These are phyloP conservation scores for Penicillium griseofulvum DNA, from an alignment of 2,329 filamentous ascomycete species.

Conservation along the genomic window DNA sequence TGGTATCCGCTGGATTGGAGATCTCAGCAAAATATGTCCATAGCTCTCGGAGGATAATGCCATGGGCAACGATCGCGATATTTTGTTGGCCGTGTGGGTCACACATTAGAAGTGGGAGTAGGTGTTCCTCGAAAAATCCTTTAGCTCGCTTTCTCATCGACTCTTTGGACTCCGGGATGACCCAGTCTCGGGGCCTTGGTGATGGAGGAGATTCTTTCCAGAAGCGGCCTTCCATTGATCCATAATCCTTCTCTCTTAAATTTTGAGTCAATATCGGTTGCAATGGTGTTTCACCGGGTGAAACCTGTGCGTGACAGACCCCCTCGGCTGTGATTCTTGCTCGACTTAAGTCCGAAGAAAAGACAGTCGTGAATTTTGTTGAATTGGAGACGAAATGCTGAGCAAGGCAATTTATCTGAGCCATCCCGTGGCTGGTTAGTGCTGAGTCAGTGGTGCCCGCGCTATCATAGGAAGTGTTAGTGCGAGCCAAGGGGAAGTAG, in stretches of 20 bases:
- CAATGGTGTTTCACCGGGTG: not conserved
- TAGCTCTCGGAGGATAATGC: constrained; percentile 71
- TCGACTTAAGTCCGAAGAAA: constrained; percentile 74
- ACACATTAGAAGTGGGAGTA: constrained; percentile 57
- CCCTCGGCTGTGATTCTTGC: constrained; percentile 54
- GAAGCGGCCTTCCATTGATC: constrained; percentile 36
- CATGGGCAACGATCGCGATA: constrained; percentile 76
- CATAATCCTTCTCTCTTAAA: constrained; percentile 43
- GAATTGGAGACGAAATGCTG: constrained; percentile 62
- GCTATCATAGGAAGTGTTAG: constrained; percentile 42
- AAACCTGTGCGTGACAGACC: constrained; percentile 20
- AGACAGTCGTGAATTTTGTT: constrained; percentile 67
- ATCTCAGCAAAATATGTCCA: constrained; percentile 61
- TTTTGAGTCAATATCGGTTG: constrained; percentile 19
- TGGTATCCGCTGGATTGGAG: constrained; percentile 50
- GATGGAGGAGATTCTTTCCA: not conserved
- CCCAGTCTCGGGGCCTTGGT: constrained; percentile 16
- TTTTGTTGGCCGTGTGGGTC: constrained; percentile 33
- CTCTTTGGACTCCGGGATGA: constrained; percentile 58
- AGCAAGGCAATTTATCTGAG: constrained; percentile 73
- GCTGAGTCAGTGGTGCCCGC: constrained; percentile 78
- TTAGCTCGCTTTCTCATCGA: constrained; percentile 65
- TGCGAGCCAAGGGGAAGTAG: not conserved
- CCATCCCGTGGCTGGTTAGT: constrained; percentile 75
- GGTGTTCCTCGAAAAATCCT: constrained; percentile 62